Conservation (phyloP, 805 yeast species). For the Wickerhamomyces chambardii region DNA sequence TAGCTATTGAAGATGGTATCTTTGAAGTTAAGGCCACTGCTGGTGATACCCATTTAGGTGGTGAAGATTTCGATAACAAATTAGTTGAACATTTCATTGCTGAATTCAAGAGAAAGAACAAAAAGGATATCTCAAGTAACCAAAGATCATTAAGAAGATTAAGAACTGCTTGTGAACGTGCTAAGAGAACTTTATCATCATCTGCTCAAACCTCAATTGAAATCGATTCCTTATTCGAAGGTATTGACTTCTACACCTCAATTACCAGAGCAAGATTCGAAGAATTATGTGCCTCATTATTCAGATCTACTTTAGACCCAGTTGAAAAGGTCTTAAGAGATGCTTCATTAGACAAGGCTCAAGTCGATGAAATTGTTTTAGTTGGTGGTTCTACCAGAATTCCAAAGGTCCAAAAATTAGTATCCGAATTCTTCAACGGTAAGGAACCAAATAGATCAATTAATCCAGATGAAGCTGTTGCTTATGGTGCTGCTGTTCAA, state of each 20-base stretch:
- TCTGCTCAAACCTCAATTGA: slow-evolving; percentile 93
- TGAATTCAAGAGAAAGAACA: slow-evolving; percentile 96
- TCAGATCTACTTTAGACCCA: slow-evolving; percentile 91
- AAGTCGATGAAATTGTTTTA: slow-evolving; percentile 84
- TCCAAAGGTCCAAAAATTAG: slow-evolving; percentile 94
- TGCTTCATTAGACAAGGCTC: slow-evolving; percentile 82
- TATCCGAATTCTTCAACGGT: slow-evolving; percentile 94
- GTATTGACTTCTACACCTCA: slow-evolving; percentile 93
- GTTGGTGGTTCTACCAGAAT: slow-evolving; percentile 99
- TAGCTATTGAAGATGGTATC: slow-evolving; percentile 92
- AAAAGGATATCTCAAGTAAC: slow-evolving; percentile 85
- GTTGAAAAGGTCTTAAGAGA: slow-evolving; percentile 93
- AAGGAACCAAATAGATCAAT: slow-evolving; percentile 95
- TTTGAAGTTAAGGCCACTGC: slow-evolving; percentile 91
- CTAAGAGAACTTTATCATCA: slow-evolving; percentile 96
- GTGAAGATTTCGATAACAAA: slow-evolving; percentile 96
- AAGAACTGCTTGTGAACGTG: slow-evolving; percentile 98
- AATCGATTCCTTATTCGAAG: slow-evolving; percentile 91
- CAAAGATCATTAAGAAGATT: slow-evolving; percentile 97
- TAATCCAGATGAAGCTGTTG: slow-evolving; percentile 99
- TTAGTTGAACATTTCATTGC: slow-evolving; percentile 86
- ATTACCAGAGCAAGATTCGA: slow-evolving; percentile 97
- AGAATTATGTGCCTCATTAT: slow-evolving; percentile 89
- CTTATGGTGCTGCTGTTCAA: slow-evolving; percentile 98
- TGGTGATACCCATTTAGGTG: slow-evolving; percentile 70